Base-by-base conservation (phyloP, 768 basidiomycete species). In the Trametes coccinea region DNA sequence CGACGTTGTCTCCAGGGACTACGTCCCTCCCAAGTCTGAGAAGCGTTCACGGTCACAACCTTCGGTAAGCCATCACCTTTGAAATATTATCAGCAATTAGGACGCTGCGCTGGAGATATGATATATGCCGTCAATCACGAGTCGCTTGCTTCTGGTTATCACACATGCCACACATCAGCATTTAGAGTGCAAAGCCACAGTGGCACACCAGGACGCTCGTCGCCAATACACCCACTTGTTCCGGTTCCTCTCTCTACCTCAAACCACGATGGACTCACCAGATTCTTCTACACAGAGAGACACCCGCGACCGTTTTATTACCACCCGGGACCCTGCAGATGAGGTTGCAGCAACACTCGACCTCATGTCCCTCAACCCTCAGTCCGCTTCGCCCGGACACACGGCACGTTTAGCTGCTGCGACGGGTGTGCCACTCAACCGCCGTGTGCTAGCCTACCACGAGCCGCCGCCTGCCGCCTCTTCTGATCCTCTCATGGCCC, bases 371-470 rank as follows among this genome's bases (percentile, higher is more conserved):
- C 73, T 87, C 67, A 84, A 86, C 70, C 76, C 84, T 0, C 77
- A 80, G 45, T 77, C 81, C 1, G 77, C 81, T 11, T 92, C 91
- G 0, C 90, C 90, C 1, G 84, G 86, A 0, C 92, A 93, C 69
- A 90, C 90, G 0, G 88, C 89, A 10, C 84, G 92, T 43, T 82
- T 93, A 17, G 88, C 84, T 5, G 86, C 82, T 0, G 91, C 92
- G 1, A 83, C 90, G 0, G 91, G 90, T 22, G 82, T 93, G 13
- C 86, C 88, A 9, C 73, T 90, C 53, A 90, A 89, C 68, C 85
- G 88, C 27, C 89, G 94, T 37, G 89, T 97, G 53, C 82, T 97
- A 6, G 88, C 90, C 5, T 97, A 94, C 74, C 89, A 93, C 71
- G 93, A 95, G 71, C 85, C 85, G 14, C 94, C 95, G 0, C 90